phyloP scores from a whole-genome alignment of 257 asterid species.

The Anisodus tanguticus region DNA sequence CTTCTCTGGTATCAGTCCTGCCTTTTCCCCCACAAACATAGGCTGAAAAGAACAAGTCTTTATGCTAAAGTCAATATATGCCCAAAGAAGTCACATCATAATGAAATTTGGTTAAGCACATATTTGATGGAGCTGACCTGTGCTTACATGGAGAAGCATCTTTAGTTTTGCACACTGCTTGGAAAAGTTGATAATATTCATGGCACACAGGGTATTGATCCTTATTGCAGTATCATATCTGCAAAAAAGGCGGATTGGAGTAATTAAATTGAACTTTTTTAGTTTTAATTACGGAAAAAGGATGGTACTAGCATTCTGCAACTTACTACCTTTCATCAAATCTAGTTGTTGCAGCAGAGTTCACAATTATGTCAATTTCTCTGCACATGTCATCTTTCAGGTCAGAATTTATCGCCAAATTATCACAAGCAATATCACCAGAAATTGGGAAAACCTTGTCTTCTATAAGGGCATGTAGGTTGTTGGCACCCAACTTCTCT shows the following conservation, averaged over 20 bases:
- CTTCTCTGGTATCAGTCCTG: conserved; percentile 51
- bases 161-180: conserved; percentile 29
- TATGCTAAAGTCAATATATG: neutral
- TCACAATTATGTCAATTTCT: conserved; percentile 53
- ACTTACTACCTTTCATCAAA: conserved; percentile 42
- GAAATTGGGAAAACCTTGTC: conserved; percentile 4
- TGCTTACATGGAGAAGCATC: conserved; percentile 36
- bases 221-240: conserved; percentile 36
- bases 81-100: neutral
- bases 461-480: neutral
- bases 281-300: neutral
- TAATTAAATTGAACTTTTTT: neutral
- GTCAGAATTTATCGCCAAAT: neutral
- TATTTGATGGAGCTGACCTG: conserved; percentile 19
- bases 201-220: conserved; percentile 28
- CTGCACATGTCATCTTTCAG: conserved; percentile 37
- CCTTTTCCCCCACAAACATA: conserved; percentile 29
- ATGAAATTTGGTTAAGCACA: neutral
- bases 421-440: neutral
- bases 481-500: conserved; percentile 37
- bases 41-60: conserved; percentile 34
- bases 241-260: neutral
- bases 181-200: conserved; percentile 32
- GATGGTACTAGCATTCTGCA: neutral
- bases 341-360: conserved; percentile 68